Base-by-base conservation (phyloP, 106 monocot species). In the Gastrodia elata region DNA sequence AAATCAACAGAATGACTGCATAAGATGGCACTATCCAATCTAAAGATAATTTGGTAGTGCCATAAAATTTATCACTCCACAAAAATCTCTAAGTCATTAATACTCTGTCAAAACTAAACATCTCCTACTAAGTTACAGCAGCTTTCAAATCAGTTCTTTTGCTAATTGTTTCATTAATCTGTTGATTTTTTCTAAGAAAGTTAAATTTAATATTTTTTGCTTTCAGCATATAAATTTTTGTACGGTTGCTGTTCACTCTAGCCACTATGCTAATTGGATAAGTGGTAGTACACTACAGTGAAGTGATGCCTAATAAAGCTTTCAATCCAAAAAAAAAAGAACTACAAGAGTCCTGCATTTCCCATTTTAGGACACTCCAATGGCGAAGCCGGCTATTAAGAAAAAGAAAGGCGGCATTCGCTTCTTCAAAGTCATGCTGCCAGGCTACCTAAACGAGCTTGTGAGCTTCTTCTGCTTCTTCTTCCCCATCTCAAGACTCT, bases 401-500 rank as follows among this genome's bases (percentile, higher is more conserved):
- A 67, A 38, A n/a, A 67, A n/a, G 67, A 67, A 37, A 6, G 37
- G 37, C 4, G 67, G 10, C 36, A 36, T 37, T 35, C 25, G 20
- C 67, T 67, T 67, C 67, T 67, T 67, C 67, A 67, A 67, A 67
- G 67, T 67, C 6, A 67, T 67, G 67, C 32, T 67, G 11, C 67
- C 67, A 1, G 67, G 67, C 0, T 67, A 27, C 37, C 37, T 36
- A 18, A 67, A 67, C 67, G 67, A 67, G 67, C 67, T 67, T 18
- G 67, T 67, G 20, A 37, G 36, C 67, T 37, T 37, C 67, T 37
- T 61, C 14, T 61, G 24, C 34, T 3, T 65, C 32, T 18, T 64
- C 64, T 64, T 58, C 27, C 5, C 26, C 57, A 14, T 15, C 9
- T 65, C 64, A 3, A 2, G 15, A 14, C 4, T 37, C 67, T 6